A percentile compares a stretch with the other conserved stretches of the same genome.
Conservation (phyloP, 148 eudicot species). For the Silene conica region DNA sequence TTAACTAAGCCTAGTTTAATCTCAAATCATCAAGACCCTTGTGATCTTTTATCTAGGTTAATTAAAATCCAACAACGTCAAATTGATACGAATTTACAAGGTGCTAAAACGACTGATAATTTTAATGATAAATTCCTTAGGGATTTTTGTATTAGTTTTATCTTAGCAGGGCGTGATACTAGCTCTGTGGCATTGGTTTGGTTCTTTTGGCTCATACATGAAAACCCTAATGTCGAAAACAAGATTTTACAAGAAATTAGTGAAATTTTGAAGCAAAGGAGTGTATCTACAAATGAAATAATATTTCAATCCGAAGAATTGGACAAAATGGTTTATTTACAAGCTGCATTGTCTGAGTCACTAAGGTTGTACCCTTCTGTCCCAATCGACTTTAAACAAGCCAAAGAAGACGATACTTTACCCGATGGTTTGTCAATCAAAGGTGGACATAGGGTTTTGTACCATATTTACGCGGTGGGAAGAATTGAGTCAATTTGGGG, state of each 20-base stretch:
- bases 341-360: constrained; percentile 48
- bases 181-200: constrained; percentile 51
- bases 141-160: constrained; percentile 55
- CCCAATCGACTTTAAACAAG: constrained; percentile 54
- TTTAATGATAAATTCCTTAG: constrained; percentile 36
- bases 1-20: constrained; percentile 7
- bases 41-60: constrained; percentile 54
- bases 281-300: neutral
- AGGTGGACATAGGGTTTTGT: constrained; percentile 37
- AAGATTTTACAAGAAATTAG: constrained; percentile 35
- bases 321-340: constrained; percentile 47
- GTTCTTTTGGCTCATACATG: constrained; percentile 51
- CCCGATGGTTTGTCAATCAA: constrained; percentile 38
- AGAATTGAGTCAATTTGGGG: constrained; percentile 43
- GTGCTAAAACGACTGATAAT: neutral
- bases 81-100: neutral
- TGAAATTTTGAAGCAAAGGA: constrained; percentile 22
- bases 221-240: constrained; percentile 35
- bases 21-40: constrained; percentile 22
- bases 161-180: constrained; percentile 58
- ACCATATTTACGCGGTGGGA: constrained; percentile 42
- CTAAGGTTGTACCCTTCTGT: constrained; percentile 50
- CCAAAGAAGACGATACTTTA: constrained; percentile 38
- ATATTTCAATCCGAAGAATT: constrained; percentile 36
- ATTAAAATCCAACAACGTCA: constrained; percentile 27